Conservation (phyloP, 768 basidiomycete genomes). For the Hydnomerulius pinastri region DNA sequence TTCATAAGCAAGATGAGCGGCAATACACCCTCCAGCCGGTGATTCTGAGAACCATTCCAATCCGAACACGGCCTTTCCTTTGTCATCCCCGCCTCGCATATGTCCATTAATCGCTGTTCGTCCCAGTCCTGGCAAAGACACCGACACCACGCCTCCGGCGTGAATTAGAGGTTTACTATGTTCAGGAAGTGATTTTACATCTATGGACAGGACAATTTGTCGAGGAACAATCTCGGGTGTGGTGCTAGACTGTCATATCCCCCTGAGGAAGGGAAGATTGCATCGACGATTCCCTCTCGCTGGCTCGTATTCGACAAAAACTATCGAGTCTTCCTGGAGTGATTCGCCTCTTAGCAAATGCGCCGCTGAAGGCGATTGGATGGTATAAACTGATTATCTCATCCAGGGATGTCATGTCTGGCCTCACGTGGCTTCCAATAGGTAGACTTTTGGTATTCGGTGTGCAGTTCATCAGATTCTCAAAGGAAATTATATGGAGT, state of each 20-base stretch:
- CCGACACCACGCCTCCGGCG: slow-evolving; percentile 23
- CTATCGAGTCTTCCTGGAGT: slow-evolving; percentile 4
- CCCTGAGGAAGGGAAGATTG: not conserved
- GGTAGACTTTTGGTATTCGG: not conserved
- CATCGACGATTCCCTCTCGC: not conserved
- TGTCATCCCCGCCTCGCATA: not conserved
- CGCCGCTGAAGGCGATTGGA: not conserved
- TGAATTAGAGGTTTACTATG: slow-evolving; percentile 16
- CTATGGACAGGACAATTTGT: slow-evolving; percentile 13
- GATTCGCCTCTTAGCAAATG: slow-evolving; percentile 14
- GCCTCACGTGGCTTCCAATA: not conserved
- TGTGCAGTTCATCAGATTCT: not conserved
- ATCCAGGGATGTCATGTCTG: not conserved
- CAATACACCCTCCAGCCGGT: not conserved
- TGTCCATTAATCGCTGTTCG: not conserved
- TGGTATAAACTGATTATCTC: not conserved
- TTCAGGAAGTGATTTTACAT: slow-evolving; percentile 17
- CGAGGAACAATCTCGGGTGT: slow-evolving; percentile 10
- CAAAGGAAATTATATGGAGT: no score
- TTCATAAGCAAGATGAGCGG: not conserved
- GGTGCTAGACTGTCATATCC: slow-evolving; percentile 28
- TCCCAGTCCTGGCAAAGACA: not conserved
- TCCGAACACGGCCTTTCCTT: not conserved
- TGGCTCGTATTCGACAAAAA: not conserved
- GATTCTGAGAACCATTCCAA: not conserved